Conservation (phyloP, 2,329 filamentous ascomycete species). For the Aspergillus niger region DNA sequence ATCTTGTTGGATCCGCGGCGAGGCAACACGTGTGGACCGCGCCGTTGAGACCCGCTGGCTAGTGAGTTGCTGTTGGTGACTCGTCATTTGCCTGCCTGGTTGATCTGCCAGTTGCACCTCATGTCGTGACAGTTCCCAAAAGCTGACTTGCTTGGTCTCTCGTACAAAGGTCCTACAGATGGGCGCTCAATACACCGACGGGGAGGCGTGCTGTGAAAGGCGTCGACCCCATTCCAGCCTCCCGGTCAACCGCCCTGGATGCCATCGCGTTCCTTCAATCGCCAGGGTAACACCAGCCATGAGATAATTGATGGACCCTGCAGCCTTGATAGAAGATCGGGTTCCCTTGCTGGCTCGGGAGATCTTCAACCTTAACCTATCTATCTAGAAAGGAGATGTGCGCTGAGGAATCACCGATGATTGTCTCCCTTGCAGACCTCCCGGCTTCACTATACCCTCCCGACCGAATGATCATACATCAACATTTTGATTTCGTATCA, state of each 20-base stretch:
- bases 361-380: background rate
- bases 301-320: background rate
- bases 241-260: background rate
- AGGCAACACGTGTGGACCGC: conserved; percentile 6
- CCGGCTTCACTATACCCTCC: background rate
- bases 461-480: background rate
- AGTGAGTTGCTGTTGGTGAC: conserved; percentile 1
- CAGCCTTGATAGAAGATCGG: background rate
- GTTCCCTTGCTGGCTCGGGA: background rate
- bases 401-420: background rate
- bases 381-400: background rate
- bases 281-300: conserved; percentile 8
- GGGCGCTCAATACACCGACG: background rate
- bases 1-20: background rate
- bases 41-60: background rate
- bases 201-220: too few relatives aligned
- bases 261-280: background rate
- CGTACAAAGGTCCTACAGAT: background rate
- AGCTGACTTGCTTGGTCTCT: too few relatives aligned
- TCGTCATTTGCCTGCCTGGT: background rate
- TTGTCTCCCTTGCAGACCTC: background rate
- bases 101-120: too few relatives aligned
- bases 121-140: too few relatives aligned
- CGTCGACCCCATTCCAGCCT: background rate
- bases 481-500: background rate